Evolutionary conservation across 768 basidiomycete species (phyloP), one percentile per base, ranked within the genome.

Genomic region (Dentipellis fragilis): DNA sequence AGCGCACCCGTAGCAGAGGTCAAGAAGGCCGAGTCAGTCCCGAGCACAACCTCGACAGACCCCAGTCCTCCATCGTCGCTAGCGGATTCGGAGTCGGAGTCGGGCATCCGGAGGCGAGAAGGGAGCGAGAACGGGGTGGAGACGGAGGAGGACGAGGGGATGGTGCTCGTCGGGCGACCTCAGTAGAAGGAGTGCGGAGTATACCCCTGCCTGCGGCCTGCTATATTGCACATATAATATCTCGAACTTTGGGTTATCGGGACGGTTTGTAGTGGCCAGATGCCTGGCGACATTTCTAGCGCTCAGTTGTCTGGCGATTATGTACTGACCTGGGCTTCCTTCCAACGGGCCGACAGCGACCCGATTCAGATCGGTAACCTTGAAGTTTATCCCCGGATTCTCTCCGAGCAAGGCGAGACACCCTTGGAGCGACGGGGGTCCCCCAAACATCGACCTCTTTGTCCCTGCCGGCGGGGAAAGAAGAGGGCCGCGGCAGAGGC

Each of bases 71-170:
- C 35, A 37, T 38, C 35, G 10, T 45, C 61, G 59, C 69, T 62
- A 57, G 66, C 64, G 45, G 54, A 66, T 49, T 67, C 66, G 0
- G 67, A 71, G 54, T 58, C 67, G 0, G 65, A 65, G 16, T 68
- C 51, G 65, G 59, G 69, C 60, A 21, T 67, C 58, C 38, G 74
- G 59, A 70, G 75, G 47, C 88, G 84, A 59, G 84, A 84, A 64
- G 77, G 75, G 46, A 88, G 84, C 59, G 84, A 84, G 65, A 77
- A 78, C 59, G 85, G 84, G 9, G 73, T 72, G 21, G 87, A 89
- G 62, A 90, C 88, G 39, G 89, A 92, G 65, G 84, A 86, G 64
- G 89, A 92, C 56, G 89, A 91, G 63, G 89, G 86, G 6, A 84
- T 90, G 83, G 79, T 91, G 57, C 66, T 90, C 29, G 82, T 91